These are phyloP conservation scores for Trametopsis cervina DNA, from an alignment of 768 basidiomycete genomes.

Conservation along the genomic window DNA sequence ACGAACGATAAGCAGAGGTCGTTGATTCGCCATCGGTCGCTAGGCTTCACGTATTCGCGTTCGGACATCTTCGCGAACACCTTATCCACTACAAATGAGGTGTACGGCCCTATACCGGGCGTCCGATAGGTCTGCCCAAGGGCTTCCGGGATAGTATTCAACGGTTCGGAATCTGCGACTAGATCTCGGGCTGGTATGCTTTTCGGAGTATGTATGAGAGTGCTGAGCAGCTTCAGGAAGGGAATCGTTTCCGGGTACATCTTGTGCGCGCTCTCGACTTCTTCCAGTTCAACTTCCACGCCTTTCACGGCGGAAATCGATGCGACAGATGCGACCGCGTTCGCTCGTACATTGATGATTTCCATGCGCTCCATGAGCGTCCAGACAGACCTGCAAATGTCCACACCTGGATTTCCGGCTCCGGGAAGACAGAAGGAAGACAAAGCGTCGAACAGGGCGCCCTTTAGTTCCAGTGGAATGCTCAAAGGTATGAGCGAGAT, in stretches of 20 bases:
- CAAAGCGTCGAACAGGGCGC: constrained; percentile 73
- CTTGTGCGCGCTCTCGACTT: constrained; percentile 72
- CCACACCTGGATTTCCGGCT: constrained; percentile 62
- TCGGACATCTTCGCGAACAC: constrained; percentile 74
- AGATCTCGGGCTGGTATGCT: constrained; percentile 56
- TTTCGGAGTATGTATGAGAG: constrained; percentile 80
- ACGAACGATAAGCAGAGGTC: constrained; percentile 80
- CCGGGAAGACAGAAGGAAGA: constrained; percentile 81
- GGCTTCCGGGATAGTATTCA: constrained; percentile 72
- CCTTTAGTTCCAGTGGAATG: constrained; percentile 88
- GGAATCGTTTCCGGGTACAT: constrained; percentile 87
- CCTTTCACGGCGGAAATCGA: constrained; percentile 60
- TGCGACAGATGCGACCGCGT: constrained; percentile 31
- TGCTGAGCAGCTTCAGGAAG: constrained; percentile 75
- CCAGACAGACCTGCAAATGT: constrained; percentile 82
- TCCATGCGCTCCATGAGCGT: constrained; percentile 77
- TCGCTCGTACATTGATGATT: constrained; percentile 66
- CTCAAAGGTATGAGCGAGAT: constrained; percentile 71
- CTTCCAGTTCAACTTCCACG: constrained; percentile 81
- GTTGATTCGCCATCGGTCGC: constrained; percentile 83
- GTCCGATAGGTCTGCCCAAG: constrained; percentile 76
- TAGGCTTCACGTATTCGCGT: constrained; percentile 67
- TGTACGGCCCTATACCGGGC: constrained; percentile 77
- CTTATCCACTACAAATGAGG: constrained; percentile 83
- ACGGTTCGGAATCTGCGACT: constrained; percentile 48